Evolutionary conservation across 768 basidiomycete genomes (phyloP).

Genomic region (Floccularia luteovirens): DNA sequence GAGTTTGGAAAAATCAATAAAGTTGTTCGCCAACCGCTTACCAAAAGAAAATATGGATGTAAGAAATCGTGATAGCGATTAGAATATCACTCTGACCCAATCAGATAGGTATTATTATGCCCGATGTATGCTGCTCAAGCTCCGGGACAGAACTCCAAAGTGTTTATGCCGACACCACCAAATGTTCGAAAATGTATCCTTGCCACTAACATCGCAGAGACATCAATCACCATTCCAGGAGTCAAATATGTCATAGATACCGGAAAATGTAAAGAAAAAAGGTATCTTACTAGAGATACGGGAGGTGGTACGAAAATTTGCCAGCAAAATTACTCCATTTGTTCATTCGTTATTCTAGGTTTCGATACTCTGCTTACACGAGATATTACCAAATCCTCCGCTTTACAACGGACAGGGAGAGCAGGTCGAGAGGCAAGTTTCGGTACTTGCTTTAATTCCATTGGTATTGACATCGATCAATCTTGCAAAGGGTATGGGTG

Average conservation of each 20-base stretch:
- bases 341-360: slow-evolving; percentile 32
- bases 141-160: slow-evolving; percentile 66
- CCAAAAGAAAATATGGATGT: slow-evolving; percentile 52
- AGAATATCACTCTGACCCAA: not conserved
- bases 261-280: slow-evolving; percentile 93
- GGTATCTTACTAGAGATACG: slow-evolving; percentile 60
- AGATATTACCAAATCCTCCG: slow-evolving; percentile 84
- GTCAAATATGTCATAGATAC: slow-evolving; percentile 95
- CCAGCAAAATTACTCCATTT: not conserved
- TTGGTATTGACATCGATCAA: no score
- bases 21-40: slow-evolving; percentile 59
- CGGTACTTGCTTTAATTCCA: no score
- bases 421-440: slow-evolving; percentile 82
- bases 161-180: slow-evolving; percentile 60
- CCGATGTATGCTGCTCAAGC: slow-evolving; percentile 88
- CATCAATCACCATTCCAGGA: slow-evolving; percentile 94
- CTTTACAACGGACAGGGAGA: slow-evolving; percentile 91
- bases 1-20: slow-evolving; percentile 68
- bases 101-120: slow-evolving; percentile 55
- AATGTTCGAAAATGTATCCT: slow-evolving; percentile 86
- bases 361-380: slow-evolving; percentile 82
- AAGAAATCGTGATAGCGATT: slow-evolving; percentile 10
- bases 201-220: slow-evolving; percentile 97
- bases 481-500: slow-evolving; percentile 55
- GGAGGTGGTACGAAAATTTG: slow-evolving; percentile 50